phyloP scores from a whole-genome alignment of 805 yeast species.

The Myxozyma sirexii region DNA sequence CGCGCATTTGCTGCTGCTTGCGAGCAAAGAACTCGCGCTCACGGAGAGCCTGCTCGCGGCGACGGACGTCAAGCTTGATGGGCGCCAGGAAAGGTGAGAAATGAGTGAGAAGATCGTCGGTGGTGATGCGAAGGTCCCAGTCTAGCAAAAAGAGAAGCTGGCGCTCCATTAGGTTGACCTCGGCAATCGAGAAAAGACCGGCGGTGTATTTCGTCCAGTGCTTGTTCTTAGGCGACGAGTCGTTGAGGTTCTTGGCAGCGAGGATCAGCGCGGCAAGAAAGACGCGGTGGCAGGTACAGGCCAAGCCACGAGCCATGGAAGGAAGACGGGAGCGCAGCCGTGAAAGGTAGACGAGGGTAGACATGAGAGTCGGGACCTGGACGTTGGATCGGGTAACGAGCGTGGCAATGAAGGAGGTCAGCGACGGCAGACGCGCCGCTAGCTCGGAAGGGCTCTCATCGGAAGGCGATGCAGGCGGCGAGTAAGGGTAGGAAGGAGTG shows the following conservation, averaged over 20 bases:
- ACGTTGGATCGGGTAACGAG: conserved; percentile 83
- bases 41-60: conserved; percentile 27
- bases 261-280: conserved; percentile 85
- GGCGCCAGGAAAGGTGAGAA: conserved; percentile 76
- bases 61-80: conserved; percentile 58
- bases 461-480: conserved; percentile 49
- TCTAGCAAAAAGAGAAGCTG: conserved; percentile 80
- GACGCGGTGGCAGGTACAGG: conserved; percentile 88
- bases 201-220: conserved; percentile 95
- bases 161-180: conserved; percentile 88
- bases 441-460: conserved; percentile 1
- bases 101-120: conserved; percentile 67
- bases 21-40: conserved; percentile 26
- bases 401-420: conserved; percentile 67
- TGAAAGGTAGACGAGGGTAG: conserved; percentile 80
- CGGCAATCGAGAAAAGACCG: conserved; percentile 74
- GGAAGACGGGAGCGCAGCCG: conserved; percentile 79
- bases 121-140: conserved; percentile 78
- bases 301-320: conserved; percentile 83
- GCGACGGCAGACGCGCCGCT: conserved; percentile 46
- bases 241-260: conserved; percentile 91
- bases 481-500: conserved; percentile 38
- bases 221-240: conserved; percentile 90
- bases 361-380: conserved; percentile 93
- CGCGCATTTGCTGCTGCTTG: conserved; percentile 15